Evolutionary conservation across 352 stramenopile species (phyloP).

Genomic region (Blastocystis sp.): DNA sequence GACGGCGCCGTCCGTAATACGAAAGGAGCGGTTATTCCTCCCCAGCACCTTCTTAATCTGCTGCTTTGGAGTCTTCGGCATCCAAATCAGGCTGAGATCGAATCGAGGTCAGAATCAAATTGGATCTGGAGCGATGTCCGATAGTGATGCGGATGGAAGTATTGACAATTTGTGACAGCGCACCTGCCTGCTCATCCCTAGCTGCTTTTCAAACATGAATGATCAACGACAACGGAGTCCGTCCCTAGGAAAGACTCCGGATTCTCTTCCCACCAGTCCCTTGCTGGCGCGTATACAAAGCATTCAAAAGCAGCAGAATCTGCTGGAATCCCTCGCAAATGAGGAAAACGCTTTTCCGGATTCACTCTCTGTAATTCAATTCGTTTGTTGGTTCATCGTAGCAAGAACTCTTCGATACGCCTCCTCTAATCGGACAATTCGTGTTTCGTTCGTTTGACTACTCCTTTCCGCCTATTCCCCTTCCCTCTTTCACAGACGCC

Average conservation of each 20-base stretch:
- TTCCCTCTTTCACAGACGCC: not conserved
- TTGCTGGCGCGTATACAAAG: not conserved
- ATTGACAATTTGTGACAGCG: not conserved
- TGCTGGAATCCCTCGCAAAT: not conserved
- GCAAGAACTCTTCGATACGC: slow-evolving; percentile 35
- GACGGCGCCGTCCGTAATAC: not conserved
- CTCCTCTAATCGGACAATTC: slow-evolving; percentile 27
- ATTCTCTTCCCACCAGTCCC: slow-evolving; percentile 6
- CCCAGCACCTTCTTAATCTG: slow-evolving; percentile 2
- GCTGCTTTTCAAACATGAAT: not conserved
- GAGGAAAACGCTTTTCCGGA: not conserved
- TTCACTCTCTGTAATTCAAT: slow-evolving; percentile 7
- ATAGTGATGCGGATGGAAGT: not conserved
- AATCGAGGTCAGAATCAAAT: not conserved
- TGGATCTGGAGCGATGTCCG: not conserved
- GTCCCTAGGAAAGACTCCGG: not conserved
- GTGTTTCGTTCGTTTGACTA: slow-evolving; percentile 28
- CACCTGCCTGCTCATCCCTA: not conserved
- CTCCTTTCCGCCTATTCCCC: not conserved
- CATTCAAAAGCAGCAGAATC: slow-evolving; percentile 9
- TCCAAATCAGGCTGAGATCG: not conserved
- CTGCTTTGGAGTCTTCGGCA: slow-evolving; percentile 52
- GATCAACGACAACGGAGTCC: not conserved
- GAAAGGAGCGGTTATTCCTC: not conserved
- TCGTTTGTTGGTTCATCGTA: not conserved